A percentile compares a stretch with the other conserved stretches of the same genome.
Evolutionary conservation across 176 grass and related monocot species (phyloP).

Genomic region (Cocos nucifera): DNA sequence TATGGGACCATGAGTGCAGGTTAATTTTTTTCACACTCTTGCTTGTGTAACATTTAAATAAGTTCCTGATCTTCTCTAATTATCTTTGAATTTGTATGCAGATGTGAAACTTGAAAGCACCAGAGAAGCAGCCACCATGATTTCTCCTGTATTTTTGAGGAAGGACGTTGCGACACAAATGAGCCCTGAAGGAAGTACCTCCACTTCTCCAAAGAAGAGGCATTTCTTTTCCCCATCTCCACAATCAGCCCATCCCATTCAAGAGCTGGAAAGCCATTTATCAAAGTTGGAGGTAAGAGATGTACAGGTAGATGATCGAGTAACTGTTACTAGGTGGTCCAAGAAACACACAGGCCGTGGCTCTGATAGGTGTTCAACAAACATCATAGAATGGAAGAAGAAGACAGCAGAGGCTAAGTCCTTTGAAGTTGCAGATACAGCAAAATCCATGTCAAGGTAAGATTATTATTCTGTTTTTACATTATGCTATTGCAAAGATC

Average conservation of each 20-base stretch:
- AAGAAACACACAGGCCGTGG: conserved; percentile 60
- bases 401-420: conserved; percentile 43
- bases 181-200: conserved; percentile 60
- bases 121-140: conserved; percentile 21
- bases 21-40: not conserved
- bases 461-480: conserved; percentile 1
- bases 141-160: conserved; percentile 20
- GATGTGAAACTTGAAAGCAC: conserved; percentile 47
- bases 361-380: conserved; percentile 44
- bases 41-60: not conserved
- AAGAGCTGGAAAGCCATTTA: conserved; percentile 47
- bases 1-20: too few species aligned
- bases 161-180: conserved; percentile 89
- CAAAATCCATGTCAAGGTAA: conserved; percentile 67
- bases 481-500: conserved; percentile 1
- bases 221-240: conserved; percentile 24
- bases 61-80: not conserved
- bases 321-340: conserved; percentile 81
- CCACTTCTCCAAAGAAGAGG: conserved; percentile 44
- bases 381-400: conserved; percentile 75
- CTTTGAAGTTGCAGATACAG: conserved; percentile 50
- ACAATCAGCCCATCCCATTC: conserved; percentile 25
- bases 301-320: conserved; percentile 68
- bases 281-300: conserved; percentile 79
- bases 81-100: conserved; percentile 27